Conservation (phyloP, 2,329 filamentous ascomycete species). For the Trichoderma atrobrunneum region DNA sequence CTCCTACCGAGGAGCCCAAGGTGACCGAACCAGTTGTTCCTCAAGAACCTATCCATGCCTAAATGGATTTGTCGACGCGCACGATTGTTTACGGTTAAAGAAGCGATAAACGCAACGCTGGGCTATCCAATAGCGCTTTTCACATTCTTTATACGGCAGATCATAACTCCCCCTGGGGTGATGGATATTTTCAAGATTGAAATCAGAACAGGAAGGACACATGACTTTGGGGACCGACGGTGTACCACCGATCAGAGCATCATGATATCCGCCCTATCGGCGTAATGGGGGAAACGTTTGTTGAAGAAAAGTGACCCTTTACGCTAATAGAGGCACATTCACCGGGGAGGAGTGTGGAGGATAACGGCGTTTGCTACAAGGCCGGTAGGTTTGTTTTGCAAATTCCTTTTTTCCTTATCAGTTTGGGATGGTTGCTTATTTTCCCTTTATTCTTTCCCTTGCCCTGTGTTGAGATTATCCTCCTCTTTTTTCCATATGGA, state of each 20-base stretch:
- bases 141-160: constrained; percentile 28
- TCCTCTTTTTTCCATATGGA: background rate
- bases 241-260: background rate
- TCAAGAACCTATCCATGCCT: constrained; percentile 32
- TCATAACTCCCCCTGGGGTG: constrained; percentile 25
- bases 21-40: constrained; percentile 28
- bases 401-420: background rate
- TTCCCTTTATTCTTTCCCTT: background rate
- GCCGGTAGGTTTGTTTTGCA: constrained; percentile 11
- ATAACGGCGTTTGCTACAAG: constrained; percentile 12
- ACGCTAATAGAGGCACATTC: background rate
- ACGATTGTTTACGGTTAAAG: background rate
- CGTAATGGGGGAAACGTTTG: background rate
- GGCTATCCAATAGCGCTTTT: constrained; percentile 28
- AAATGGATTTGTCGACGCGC: constrained; percentile 20
- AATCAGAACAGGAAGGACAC: background rate
- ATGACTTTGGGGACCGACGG: background rate
- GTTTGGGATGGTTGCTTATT: constrained; percentile 9
- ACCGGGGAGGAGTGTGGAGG: constrained; percentile 1
- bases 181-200: constrained; percentile 17
- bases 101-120: constrained; percentile 26
- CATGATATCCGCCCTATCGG: constrained; percentile 8
- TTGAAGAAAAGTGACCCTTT: background rate
- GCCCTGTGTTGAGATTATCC: background rate
- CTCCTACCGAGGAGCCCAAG: constrained; percentile 39